Conservation (phyloP, 2,329 filamentous ascomycete species). For the Epichloe typhina region DNA sequence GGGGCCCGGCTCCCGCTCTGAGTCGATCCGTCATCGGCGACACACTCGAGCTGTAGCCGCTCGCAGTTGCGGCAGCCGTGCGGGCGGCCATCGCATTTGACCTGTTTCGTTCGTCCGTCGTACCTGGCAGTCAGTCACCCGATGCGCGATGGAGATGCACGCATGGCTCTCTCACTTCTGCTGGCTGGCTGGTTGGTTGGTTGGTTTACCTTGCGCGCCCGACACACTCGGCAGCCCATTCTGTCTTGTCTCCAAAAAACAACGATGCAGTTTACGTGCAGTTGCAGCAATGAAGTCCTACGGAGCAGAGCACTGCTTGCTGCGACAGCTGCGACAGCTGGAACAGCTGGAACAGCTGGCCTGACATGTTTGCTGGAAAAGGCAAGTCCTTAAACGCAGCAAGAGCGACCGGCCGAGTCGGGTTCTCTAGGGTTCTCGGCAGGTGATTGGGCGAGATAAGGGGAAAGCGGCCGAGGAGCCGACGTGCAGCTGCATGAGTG, state of each 20-base stretch:
- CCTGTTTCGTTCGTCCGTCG: constrained; percentile 12
- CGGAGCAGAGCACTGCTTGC: no score
- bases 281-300: neutral
- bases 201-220: constrained; percentile 23
- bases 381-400: neutral
- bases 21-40: constrained; percentile 21
- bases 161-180: no score
- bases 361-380: neutral
- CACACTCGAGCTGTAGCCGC: constrained; percentile 28
- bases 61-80: constrained; percentile 30
- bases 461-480: constrained; percentile 1
- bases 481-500: no score
- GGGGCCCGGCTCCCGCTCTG: constrained; percentile 14
- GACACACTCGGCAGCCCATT: constrained; percentile 28
- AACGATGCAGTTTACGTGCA: neutral
- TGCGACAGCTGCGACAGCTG: no score
- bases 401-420: constrained; percentile 4
- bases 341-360: neutral
- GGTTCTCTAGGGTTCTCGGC: neutral
- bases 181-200: no score
- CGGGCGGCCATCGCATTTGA: constrained; percentile 29
- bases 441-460: constrained; percentile 1
- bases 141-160: neutral
- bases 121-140: no score
- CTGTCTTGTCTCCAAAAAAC: constrained; percentile 7